Evolutionary conservation across 2,329 filamentous ascomycete species (phyloP).

Genomic region (Passalora sequoiae): DNA sequence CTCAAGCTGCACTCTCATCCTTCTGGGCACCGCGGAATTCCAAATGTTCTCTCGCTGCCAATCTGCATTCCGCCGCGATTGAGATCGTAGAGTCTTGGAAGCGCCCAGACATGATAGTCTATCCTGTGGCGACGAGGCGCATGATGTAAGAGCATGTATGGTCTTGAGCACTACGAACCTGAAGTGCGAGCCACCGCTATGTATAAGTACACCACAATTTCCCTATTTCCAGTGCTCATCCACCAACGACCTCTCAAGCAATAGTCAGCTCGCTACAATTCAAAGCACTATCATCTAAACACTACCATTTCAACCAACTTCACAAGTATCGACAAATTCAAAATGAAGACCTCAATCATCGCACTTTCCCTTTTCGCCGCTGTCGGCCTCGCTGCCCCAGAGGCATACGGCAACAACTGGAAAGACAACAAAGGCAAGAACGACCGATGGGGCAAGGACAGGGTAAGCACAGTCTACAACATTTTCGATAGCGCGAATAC

Average conservation of each 20-base stretch:
- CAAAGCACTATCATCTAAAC: constrained; percentile 2
- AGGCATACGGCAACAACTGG: constrained; percentile 6
- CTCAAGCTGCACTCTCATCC: constrained; percentile 7
- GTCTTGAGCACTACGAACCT: not conserved
- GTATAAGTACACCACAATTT: not conserved
- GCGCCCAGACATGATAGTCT: constrained; percentile 7
- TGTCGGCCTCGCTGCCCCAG: constrained; percentile 17
- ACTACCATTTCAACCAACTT: constrained; percentile 1
- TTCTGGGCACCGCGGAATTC: no score
- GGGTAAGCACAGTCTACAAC: not conserved
- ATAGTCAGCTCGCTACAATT: not conserved
- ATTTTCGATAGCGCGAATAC: no score
- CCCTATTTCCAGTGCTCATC: not conserved
- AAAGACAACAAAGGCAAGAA: constrained; percentile 6
- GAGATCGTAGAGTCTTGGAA: not conserved
- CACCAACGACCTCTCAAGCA: not conserved
- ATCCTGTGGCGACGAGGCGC: no score
- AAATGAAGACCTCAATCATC: constrained; percentile 21
- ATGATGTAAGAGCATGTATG: not conserved
- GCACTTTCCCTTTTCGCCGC: constrained; percentile 16
- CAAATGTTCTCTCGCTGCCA: constrained; percentile 1
- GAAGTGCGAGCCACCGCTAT: not conserved
- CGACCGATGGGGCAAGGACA: constrained; percentile 4
- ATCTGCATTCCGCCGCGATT: not conserved
- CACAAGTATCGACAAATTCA: constrained; percentile 12